phyloP scores from a whole-genome alignment of 2,329 filamentous ascomycete species.

The Talaromyces sp. region DNA sequence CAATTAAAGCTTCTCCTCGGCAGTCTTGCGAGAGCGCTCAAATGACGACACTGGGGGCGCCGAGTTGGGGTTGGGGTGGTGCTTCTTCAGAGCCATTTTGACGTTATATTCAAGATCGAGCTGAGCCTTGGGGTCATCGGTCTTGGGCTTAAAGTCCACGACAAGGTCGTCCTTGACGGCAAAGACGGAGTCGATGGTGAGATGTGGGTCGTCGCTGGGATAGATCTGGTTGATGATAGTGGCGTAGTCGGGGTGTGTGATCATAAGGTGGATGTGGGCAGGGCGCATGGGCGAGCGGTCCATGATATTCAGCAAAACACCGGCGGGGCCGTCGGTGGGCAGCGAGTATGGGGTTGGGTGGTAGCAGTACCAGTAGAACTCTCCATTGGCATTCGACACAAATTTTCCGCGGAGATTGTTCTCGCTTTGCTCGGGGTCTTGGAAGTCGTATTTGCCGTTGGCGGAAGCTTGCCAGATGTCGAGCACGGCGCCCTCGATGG shows the following conservation, averaged over 20 bases:
- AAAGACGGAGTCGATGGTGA: constrained; percentile 59
- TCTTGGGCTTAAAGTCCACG: constrained; percentile 55
- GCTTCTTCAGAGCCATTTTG: constrained; percentile 22
- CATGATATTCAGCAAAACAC: constrained; percentile 51
- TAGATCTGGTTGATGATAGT: constrained; percentile 58
- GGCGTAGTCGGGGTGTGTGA: constrained; percentile 55
- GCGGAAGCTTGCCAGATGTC: constrained; percentile 76
- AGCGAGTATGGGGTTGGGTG: constrained; percentile 71
- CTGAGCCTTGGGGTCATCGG: constrained; percentile 51
- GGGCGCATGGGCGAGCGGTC: constrained; percentile 60
- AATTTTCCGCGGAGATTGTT: constrained; percentile 79
- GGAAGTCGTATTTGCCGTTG: constrained; percentile 74
- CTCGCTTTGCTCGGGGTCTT: constrained; percentile 66
- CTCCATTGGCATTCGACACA: constrained; percentile 64
- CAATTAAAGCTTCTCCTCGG: neutral
- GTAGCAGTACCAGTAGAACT: constrained; percentile 72
- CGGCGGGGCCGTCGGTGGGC: constrained; percentile 61
- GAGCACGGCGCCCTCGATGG: constrained; percentile 65
- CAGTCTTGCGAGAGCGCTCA: constrained; percentile 33
- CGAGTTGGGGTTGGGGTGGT: constrained; percentile 40
- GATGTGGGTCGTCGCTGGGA: constrained; percentile 57
- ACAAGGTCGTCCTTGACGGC: constrained; percentile 61
- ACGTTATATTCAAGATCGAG: constrained; percentile 64
- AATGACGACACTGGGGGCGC: constrained; percentile 38
- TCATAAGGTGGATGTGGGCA: constrained; percentile 60